phyloP scores from a whole-genome alignment of 352 stramenopile genomes.

The Pythium insidiosum region DNA sequence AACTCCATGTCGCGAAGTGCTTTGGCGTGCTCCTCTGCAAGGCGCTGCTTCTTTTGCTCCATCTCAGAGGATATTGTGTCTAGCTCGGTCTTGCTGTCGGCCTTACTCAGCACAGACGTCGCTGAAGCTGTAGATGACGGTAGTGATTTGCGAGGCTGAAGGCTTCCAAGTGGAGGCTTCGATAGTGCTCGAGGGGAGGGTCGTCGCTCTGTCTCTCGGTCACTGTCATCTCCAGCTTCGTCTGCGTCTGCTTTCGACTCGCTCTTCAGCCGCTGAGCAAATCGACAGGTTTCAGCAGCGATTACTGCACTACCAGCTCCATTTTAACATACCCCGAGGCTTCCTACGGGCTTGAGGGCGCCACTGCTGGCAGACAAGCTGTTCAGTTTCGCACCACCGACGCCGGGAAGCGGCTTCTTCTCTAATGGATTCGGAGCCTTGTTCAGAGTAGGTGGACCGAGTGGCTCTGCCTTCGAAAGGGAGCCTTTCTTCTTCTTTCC shows the following conservation, averaged over 20 bases:
- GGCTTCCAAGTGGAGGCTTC: slow-evolving; percentile 35
- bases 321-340: slow-evolving; percentile 46
- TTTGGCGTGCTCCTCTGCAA: slow-evolving; percentile 31
- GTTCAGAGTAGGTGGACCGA: slow-evolving; percentile 30
- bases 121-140: slow-evolving; percentile 14
- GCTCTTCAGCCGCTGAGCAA: slow-evolving; percentile 13
- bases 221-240: slow-evolving; percentile 16
- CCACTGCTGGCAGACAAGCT: slow-evolving; percentile 10
- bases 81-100: slow-evolving; percentile 28
- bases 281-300: too few species aligned
- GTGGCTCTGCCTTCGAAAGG: slow-evolving; percentile 27
- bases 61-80: slow-evolving; percentile 24
- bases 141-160: slow-evolving; percentile 46
- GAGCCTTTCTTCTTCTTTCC: slow-evolving; percentile 55
- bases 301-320: too few species aligned
- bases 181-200: slow-evolving; percentile 24
- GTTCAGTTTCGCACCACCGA: slow-evolving; percentile 20
- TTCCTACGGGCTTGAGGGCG: slow-evolving; percentile 29
- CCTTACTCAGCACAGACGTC: slow-evolving; percentile 7
- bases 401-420: slow-evolving; percentile 58
- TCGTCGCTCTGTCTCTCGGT: slow-evolving; percentile 9
- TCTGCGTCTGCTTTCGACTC: slow-evolving; percentile 31
- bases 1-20: slow-evolving; percentile 25
- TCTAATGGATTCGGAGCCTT: slow-evolving; percentile 37
- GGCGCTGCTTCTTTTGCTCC: slow-evolving; percentile 40